A percentile compares a stretch with the other conserved stretches of the same genome.
Evolutionary conservation across 768 basidiomycete genomes (phyloP).

Genomic region (Kwoniella sp.): DNA sequence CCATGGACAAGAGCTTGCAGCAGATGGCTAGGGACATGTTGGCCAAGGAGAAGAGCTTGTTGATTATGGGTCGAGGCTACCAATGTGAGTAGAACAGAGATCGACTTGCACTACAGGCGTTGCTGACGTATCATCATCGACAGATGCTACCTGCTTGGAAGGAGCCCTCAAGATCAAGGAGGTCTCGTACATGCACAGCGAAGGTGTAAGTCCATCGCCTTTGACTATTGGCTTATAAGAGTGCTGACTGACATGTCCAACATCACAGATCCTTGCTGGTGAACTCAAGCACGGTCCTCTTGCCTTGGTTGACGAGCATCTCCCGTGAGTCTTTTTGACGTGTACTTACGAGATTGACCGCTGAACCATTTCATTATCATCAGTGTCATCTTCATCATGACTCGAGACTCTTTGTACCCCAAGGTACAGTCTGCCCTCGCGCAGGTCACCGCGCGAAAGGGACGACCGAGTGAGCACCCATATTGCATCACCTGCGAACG

Average conservation of each 20-base stretch:
- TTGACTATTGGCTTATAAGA: neutral
- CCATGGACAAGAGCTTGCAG: conserved; percentile 74
- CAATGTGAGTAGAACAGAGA: conserved; percentile 60
- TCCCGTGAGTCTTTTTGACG: conserved; percentile 62
- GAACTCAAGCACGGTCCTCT: conserved; percentile 99
- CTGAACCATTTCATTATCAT: neutral
- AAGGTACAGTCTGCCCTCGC: conserved; percentile 96
- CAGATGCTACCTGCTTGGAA: conserved; percentile 94
- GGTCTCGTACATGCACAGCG: conserved; percentile 74
- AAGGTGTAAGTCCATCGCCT: conserved; percentile 54
- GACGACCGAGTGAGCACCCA: conserved; percentile 61
- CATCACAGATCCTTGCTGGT: conserved; percentile 82
- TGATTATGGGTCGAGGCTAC: conserved; percentile 97
- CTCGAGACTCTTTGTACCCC: conserved; percentile 94
- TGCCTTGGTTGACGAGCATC: conserved; percentile 96
- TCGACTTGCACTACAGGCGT: neutral
- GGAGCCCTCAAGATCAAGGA: conserved; percentile 99
- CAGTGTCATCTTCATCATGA: conserved; percentile 95
- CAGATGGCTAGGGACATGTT: conserved; percentile 76
- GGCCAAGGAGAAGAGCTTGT: conserved; percentile 72
- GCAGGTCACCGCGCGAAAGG: conserved; percentile 97
- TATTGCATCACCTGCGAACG: neutral
- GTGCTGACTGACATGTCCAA: conserved; percentile 7
- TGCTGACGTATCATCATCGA: conserved; percentile 40
- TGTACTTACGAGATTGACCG: neutral